A percentile compares a stretch with the other conserved stretches of the same genome.
Conservation (phyloP, 2,329 filamentous ascomycete species). For the Alternaria novae-zelandiae region DNA sequence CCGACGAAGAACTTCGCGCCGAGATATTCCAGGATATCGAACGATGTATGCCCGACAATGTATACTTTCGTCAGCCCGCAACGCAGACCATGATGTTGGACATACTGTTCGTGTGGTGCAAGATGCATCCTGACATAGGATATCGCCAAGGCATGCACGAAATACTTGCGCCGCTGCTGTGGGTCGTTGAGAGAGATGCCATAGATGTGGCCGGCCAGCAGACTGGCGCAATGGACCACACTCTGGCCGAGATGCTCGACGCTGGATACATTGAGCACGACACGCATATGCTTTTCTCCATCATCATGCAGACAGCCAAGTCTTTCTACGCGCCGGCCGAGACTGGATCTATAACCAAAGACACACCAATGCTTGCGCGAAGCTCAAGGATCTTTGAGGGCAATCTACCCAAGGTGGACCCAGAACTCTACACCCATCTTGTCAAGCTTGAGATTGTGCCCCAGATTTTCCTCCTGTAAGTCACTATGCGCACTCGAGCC, state of each 20-base stretch:
- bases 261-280: constrained; percentile 84
- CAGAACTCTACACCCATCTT: constrained; percentile 82
- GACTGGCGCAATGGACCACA: constrained; percentile 29
- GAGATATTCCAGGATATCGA: constrained; percentile 97
- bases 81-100: constrained; percentile 85
- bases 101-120: constrained; percentile 93
- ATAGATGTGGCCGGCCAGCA: constrained; percentile 57
- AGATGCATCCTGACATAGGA: constrained; percentile 82
- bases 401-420: constrained; percentile 77
- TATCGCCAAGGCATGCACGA: constrained; percentile 99
- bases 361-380: constrained; percentile 79
- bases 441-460: constrained; percentile 87
- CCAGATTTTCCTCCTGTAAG: constrained; percentile 92
- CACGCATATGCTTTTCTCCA: constrained; percentile 82
- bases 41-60: constrained; percentile 85
- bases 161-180: constrained; percentile 85
- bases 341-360: constrained; percentile 36
- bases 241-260: constrained; percentile 65
- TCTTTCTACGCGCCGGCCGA: constrained; percentile 79
- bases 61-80: constrained; percentile 80
- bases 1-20: constrained; percentile 81
- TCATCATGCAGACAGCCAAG: constrained; percentile 86
- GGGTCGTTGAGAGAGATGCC: constrained; percentile 83
- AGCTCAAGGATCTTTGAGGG: constrained; percentile 88
- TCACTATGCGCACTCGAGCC: neutral